These are phyloP conservation scores for Petunia axillaris DNA, from an alignment of 257 asterid genomes.

Conservation along the genomic window DNA sequence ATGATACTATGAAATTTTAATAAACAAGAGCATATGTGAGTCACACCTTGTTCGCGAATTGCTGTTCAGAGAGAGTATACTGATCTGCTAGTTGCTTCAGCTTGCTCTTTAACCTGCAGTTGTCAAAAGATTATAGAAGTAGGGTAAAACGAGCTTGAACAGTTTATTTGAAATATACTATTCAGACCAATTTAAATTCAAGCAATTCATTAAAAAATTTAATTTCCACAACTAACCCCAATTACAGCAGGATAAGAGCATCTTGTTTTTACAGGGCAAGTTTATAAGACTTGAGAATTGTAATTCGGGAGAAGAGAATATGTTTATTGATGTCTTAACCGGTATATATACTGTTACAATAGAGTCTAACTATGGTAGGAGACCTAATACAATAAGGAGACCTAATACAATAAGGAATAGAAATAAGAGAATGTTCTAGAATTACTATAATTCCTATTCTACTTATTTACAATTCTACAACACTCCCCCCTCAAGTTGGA, in stretches of 20 bases:
- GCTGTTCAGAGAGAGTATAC: slow-evolving; percentile 84
- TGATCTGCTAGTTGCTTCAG: slow-evolving; percentile 86
- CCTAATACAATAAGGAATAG: no score
- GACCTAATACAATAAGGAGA: no score
- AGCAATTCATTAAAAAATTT: not conserved
- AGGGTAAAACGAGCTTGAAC: slow-evolving; percentile 10
- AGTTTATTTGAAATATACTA: not conserved
- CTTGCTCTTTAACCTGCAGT: slow-evolving; percentile 81
- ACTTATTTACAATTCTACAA: no score
- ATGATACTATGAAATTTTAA: not conserved
- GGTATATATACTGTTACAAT: no score
- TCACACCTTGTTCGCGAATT: slow-evolving; percentile 87
- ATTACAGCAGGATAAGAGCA: not conserved
- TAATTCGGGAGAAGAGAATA: no score
- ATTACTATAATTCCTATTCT: no score
- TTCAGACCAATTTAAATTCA: not conserved
- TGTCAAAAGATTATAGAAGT: slow-evolving; percentile 8
- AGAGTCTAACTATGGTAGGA: no score
- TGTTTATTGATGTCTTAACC: no score
- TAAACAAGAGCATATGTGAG: slow-evolving; percentile 20
- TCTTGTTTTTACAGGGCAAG: slow-evolving; percentile 16
- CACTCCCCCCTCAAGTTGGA: no score
- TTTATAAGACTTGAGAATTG: not conserved
- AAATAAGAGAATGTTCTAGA: no score
- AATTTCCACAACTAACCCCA: slow-evolving; percentile 10